Base-by-base conservation (phyloP, 495 filamentous ascomycete genomes). In the Talaromyces liani region DNA sequence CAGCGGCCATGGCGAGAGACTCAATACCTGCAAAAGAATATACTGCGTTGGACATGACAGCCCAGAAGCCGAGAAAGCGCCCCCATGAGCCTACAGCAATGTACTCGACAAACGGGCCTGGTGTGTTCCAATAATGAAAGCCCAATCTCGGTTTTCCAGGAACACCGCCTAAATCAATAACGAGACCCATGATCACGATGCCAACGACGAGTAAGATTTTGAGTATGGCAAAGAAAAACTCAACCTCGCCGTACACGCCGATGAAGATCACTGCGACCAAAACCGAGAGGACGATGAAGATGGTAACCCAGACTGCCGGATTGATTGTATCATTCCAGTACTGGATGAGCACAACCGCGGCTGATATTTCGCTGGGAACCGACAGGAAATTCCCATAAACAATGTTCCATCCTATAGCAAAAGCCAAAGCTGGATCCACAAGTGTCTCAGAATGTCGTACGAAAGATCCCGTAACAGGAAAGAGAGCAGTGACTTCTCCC, bases 281-380 rank as follows among this genome's bases (percentile, higher is more conserved):
- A 20, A 82, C 78, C 63, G 92, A 85, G 20, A 89, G 70, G 12
- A 82, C 60, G 64, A 87, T 83, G 58, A 87, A 82, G 24, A 82
- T 67, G 24, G 82, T 75, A 49, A 87, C 82, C 71, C 84, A 85
- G 4, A 81, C 71, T 0, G 80, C 76, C 0, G 80, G 72, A 63
- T 80, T 82, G 39, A 84, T 67, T 34, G 81, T 73, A n/a, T 73
- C 72, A n/a, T 78, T 80, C 82, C 84, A 87, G 66, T 79, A 88
- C 69, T 83, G 74, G 58, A 87, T 81, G 24, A 88, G 68, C 6
- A 87, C 83, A 20, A 83, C 81, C 9, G 79, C 79, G 10, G 85
- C 85, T n/a, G 83, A 82, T 47, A 87, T 84, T 71, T 87, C 85
- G 67, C 77, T 79, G 5, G 86, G 85, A 14, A 88, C 82, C 39